Base-by-base conservation (phyloP, 768 basidiomycete species). In the Leccinum variicolor region DNA sequence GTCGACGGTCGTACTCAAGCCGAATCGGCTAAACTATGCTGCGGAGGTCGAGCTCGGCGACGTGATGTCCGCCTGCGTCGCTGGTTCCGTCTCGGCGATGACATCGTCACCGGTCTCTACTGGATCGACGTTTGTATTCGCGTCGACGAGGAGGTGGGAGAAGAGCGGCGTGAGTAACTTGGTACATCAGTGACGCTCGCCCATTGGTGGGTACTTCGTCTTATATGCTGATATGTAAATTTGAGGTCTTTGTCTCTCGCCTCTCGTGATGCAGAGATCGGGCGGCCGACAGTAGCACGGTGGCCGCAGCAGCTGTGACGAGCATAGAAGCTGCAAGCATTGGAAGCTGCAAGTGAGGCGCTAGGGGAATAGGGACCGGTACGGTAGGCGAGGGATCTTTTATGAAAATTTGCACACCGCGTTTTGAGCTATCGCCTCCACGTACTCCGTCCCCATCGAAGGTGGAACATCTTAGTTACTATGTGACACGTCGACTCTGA, bases 161-260 rank as follows among this genome's bases (percentile, higher is more conserved):
- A 79, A 54, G 50, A 39, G 39, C 17, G 34, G n/a, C 15, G 54
- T 69, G 54, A 80, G 84, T 62, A 81, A 78, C 43, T 71, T 86
- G 72, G 78, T 89, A 51, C 76, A 83, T 60, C 81, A 83, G 61
- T 90, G 83, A 74, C 85, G 79, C 45, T 88, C 86, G 23, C 88
- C 88, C 1, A 85, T 90, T 52, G 84, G 87, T 89, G 54, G 46
- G 76, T 73, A n/a, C 7, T 39, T 39, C n/a, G 17, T 43, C 10
- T 31, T 25, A 6, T 2, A 4, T 2, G n/a, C 8, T 25, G 23
- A 17, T 6, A 14, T 34, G 11, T 15, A 34, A 14, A 34, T 17
- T 39, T 17, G 36, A 17, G 39, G 25, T 26, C 25, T 26, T 26
- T 26, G 25, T 26, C 25, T 26, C 25, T 8, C 7, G 17, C 17